Conservation (phyloP, 1,284 basidiomycete genomes). For the Melampsora americana region DNA sequence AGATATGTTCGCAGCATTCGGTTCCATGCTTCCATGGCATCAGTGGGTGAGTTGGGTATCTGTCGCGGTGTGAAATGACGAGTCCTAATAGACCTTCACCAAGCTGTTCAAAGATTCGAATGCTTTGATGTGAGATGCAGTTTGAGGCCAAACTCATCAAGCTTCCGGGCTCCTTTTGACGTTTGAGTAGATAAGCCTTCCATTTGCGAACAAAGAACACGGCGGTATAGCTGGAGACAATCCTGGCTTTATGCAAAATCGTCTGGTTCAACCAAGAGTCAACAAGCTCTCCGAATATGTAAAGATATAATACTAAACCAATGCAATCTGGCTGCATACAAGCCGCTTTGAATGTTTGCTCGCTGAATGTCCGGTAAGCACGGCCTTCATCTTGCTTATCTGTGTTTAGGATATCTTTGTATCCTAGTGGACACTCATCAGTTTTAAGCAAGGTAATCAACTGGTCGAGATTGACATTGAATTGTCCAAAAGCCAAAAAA, state of each 20-base stretch:
- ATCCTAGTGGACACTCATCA: background rate
- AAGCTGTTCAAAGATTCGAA: background rate
- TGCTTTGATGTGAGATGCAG: constrained; percentile 19
- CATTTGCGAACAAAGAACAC: constrained; percentile 13
- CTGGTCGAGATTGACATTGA: constrained; percentile 8
- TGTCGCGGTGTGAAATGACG: background rate
- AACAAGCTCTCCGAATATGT: constrained; percentile 12
- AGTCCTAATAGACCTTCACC: background rate
- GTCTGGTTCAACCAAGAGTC: background rate
- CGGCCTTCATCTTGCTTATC: constrained; percentile 14
- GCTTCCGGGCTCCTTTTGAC: background rate
- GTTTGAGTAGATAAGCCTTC: background rate
- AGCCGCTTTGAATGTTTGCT: background rate
- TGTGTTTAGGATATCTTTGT: constrained; percentile 2
- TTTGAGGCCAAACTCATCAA: constrained; percentile 9
- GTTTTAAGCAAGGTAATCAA: background rate
- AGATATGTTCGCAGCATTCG: background rate
- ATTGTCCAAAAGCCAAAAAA: constrained; percentile 18
- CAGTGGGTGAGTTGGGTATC: background rate
- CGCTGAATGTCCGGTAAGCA: constrained; percentile 6
- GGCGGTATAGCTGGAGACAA: background rate
- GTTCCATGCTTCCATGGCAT: constrained; percentile 16
- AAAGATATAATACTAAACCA: constrained; percentile 12
- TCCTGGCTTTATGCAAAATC: background rate
- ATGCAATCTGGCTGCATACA: background rate